These are phyloP conservation scores for Psilocybe mexicana DNA, from an alignment of 1,284 basidiomycete species.

Conservation along the genomic window DNA sequence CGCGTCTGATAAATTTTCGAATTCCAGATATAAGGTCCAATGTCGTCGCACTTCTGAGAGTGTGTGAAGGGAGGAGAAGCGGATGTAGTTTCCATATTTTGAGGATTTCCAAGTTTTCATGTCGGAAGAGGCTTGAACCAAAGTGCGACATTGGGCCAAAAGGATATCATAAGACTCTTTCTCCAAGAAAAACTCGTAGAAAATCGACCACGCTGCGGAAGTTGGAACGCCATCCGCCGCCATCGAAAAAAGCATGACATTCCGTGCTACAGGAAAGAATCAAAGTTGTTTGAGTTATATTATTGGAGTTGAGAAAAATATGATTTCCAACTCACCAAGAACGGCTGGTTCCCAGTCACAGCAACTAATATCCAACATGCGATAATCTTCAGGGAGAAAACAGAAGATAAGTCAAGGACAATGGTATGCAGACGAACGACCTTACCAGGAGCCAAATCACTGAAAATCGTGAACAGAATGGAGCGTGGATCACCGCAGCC, in stretches of 20 bases:
- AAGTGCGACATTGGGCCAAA: slow-evolving; percentile 43
- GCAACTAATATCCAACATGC: slow-evolving; percentile 6
- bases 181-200: slow-evolving; percentile 57
- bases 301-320: too few relatives aligned
- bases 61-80: slow-evolving; percentile 33
- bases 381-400: neutral
- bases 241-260: slow-evolving; percentile 40
- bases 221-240: slow-evolving; percentile 36
- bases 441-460: slow-evolving; percentile 26
- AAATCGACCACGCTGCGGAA: slow-evolving; percentile 52
- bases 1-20: slow-evolving; percentile 13
- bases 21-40: slow-evolving; percentile 41
- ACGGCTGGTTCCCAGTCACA: slow-evolving; percentile 44
- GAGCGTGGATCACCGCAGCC: slow-evolving; percentile 61
- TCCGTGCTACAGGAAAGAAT: slow-evolving; percentile 34
- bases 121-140: slow-evolving; percentile 37
- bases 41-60: slow-evolving; percentile 42
- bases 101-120: slow-evolving; percentile 44
- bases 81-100: slow-evolving; percentile 37
- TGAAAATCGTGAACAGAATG: slow-evolving; percentile 51
- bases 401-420: neutral
- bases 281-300: too few relatives aligned
- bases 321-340: slow-evolving; percentile 40
- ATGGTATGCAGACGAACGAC: slow-evolving; percentile 3
- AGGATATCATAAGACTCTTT: slow-evolving; percentile 38